phyloP scores from a whole-genome alignment of 2,329 filamentous ascomycete genomes.

The Neofusicoccum ribis region DNA sequence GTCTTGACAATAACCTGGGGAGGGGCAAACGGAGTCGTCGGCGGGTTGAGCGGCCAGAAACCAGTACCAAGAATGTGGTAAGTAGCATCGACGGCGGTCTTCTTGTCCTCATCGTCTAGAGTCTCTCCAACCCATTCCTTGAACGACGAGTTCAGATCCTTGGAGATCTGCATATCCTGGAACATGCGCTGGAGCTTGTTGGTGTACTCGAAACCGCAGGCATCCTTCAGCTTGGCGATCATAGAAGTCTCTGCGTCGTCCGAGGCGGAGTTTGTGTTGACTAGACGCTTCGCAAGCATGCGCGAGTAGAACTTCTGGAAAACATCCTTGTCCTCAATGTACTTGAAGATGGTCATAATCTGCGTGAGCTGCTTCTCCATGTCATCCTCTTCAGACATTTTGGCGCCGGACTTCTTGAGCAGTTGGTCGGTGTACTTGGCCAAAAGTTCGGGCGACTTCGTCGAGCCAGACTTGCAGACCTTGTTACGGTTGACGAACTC shows the following conservation, averaged over 20 bases:
- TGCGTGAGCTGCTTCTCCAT: conserved; percentile 84
- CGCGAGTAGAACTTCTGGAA: conserved; percentile 99
- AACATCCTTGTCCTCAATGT: conserved; percentile 99
- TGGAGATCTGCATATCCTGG: conserved; percentile 98
- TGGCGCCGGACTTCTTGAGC: conserved; percentile 81
- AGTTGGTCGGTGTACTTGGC: conserved; percentile 95
- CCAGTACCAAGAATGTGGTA: conserved; percentile 95
- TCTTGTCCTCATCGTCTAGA: conserved; percentile 65
- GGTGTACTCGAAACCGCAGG: conserved; percentile 97
- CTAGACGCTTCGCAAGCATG: conserved; percentile 90
- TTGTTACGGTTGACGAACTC: conserved; percentile 98
- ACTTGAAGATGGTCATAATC: conserved; percentile 99
- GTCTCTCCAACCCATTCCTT: conserved; percentile 70
- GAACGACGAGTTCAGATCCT: conserved; percentile 90
- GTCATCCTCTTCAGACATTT: conserved; percentile 90
- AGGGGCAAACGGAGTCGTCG: conserved; percentile 84
- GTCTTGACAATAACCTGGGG: conserved; percentile 82
- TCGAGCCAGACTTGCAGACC: conserved; percentile 89
- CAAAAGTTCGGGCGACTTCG: conserved; percentile 89
- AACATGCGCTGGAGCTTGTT: conserved; percentile 99
- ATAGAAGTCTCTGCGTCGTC: conserved; percentile 98
- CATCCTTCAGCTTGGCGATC: conserved; percentile 99
- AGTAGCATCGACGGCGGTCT: conserved; percentile 75
- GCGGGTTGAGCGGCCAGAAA: conserved; percentile 91
- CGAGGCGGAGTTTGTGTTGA: conserved; percentile 92